Conservation (phyloP, 1,284 basidiomycete genomes). For the Ganoderma lingzhi region DNA sequence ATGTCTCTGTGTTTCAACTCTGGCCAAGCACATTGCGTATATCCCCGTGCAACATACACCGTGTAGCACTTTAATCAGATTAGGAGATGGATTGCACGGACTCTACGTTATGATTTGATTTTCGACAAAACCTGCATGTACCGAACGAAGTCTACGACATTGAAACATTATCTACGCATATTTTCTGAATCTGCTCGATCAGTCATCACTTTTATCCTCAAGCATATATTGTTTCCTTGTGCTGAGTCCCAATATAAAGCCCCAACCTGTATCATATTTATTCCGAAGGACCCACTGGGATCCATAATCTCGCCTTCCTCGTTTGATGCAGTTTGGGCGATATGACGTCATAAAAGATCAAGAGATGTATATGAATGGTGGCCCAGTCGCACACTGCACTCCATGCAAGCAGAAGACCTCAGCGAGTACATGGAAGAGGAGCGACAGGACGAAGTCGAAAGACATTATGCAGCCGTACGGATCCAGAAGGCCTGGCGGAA, state of each 20-base stretch:
- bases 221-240: no score
- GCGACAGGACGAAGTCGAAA: neutral
- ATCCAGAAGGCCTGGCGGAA: slow-evolving; percentile 45
- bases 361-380: neutral
- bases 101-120: slow-evolving; percentile 20
- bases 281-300: no score
- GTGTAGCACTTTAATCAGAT: slow-evolving; percentile 38
- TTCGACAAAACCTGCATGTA: slow-evolving; percentile 16
- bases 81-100: slow-evolving; percentile 32
- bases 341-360: slow-evolving; percentile 22
- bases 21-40: slow-evolving; percentile 33
- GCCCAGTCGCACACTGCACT: neutral
- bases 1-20: slow-evolving; percentile 23
- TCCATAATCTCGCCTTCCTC: neutral
- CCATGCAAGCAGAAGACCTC: slow-evolving; percentile 28
- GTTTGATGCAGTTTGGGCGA: neutral
- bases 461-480: slow-evolving; percentile 37
- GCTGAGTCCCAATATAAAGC: neutral
- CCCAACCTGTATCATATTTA: no score
- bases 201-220: neutral
- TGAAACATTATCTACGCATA: slow-evolving; percentile 8
- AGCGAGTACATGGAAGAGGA: neutral
- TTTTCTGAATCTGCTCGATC: neutral
- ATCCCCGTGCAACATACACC: slow-evolving; percentile 32
- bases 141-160: slow-evolving; percentile 5